These are phyloP conservation scores for Begonia fuchsioides DNA, from an alignment of 306 rosid genomes.

Conservation along the genomic window DNA sequence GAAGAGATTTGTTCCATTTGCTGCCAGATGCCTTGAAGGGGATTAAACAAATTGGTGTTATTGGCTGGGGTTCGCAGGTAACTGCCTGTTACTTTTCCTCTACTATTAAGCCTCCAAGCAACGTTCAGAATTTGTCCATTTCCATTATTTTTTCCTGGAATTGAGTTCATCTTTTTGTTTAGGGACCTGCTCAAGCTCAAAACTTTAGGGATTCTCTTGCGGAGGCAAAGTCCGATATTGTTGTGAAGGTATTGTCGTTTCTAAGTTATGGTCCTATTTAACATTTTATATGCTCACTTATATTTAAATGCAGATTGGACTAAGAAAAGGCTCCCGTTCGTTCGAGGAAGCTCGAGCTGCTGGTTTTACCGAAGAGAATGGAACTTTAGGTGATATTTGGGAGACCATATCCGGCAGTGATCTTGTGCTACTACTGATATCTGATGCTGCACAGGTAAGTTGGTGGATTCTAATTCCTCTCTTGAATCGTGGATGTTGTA, in stretches of 20 bases:
- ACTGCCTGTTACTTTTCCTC: not conserved
- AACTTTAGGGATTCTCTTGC: constrained; percentile 78
- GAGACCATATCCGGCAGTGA: constrained; percentile 79
- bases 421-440: constrained; percentile 81
- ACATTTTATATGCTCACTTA: constrained; percentile 1
- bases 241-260: constrained; percentile 59
- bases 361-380: constrained; percentile 85
- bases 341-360: constrained; percentile 78
- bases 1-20: constrained; percentile 76
- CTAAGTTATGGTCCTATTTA: not conserved
- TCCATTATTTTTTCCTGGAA: no score
- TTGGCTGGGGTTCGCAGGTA: constrained; percentile 99
- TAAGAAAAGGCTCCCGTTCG: constrained; percentile 88
- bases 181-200: constrained; percentile 99
- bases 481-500: not conserved
- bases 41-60: constrained; percentile 90
- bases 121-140: not conserved
- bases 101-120: not conserved
- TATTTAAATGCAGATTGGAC: constrained; percentile 57
- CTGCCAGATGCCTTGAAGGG: constrained; percentile 87
- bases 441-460: constrained; percentile 90
- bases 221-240: constrained; percentile 77
- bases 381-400: constrained; percentile 87
- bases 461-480: not conserved
- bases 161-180: constrained; percentile 2